A percentile compares a stretch with the other conserved stretches of the same genome.
Evolutionary conservation across 306 rosid species (phyloP).

Genomic region (Medicago lupulina): DNA sequence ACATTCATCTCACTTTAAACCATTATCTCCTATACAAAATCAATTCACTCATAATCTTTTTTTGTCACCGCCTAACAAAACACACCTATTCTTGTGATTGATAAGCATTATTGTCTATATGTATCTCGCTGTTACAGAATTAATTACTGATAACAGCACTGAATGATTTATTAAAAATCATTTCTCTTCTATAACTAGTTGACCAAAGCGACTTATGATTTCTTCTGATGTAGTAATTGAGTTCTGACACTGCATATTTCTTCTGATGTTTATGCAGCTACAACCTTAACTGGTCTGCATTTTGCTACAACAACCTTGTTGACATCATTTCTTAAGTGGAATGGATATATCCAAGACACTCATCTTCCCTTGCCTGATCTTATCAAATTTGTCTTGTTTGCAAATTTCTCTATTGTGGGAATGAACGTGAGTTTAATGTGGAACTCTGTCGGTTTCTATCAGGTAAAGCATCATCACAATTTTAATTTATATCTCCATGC

Average conservation of each 20-base stretch:
- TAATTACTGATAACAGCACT: neutral
- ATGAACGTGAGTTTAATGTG: slow-evolving; percentile 91
- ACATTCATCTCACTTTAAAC: no score
- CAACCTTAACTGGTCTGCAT: slow-evolving; percentile 81
- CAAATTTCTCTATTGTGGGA: slow-evolving; percentile 84
- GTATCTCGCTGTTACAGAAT: no score
- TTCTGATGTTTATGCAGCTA: slow-evolving; percentile 81
- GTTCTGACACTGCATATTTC: slow-evolving; percentile 34
- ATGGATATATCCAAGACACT: slow-evolving; percentile 72
- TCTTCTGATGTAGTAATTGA: slow-evolving; percentile 1
- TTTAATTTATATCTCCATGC: neutral
- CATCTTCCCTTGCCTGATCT: slow-evolving; percentile 74
- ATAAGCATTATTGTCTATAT: neutral
- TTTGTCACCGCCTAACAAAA: no score
- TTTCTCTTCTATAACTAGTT: neutral
- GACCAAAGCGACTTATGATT: neutral
- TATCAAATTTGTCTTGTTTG: slow-evolving; percentile 72
- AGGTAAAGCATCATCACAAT: slow-evolving; percentile 52
- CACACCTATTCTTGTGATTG: neutral
- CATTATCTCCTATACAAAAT: no score
- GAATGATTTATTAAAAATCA: neutral
- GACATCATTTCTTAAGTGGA: slow-evolving; percentile 59
- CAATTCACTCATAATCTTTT: no score
- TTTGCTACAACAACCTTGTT: slow-evolving; percentile 75
- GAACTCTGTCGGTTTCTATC: slow-evolving; percentile 93